Evolutionary conservation across 2,329 filamentous ascomycete genomes (phyloP).

Genomic region (Hymenoscyphus albidus): DNA sequence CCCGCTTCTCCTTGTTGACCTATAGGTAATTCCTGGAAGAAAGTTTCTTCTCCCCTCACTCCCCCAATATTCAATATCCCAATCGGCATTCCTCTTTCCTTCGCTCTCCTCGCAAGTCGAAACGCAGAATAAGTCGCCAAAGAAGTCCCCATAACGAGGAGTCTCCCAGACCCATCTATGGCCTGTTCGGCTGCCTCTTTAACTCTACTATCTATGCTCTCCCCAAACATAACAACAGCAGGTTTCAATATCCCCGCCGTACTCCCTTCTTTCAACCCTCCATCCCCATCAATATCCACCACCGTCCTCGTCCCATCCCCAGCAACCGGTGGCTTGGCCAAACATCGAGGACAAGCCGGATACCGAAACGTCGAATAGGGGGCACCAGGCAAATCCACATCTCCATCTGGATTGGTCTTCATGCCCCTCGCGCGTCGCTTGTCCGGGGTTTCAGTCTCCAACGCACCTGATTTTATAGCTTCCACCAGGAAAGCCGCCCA

Average conservation of each 20-base stretch:
- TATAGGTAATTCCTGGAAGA: conserved; percentile 57
- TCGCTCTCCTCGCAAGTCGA: conserved; percentile 79
- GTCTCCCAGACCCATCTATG: conserved; percentile 68
- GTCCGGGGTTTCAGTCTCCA: conserved; percentile 71
- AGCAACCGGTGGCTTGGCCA: conserved; percentile 56
- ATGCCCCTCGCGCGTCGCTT: conserved; percentile 66
- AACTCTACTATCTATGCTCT: conserved; percentile 67
- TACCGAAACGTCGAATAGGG: conserved; percentile 90
- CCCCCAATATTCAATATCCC: conserved; percentile 86
- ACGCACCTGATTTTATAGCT: conserved; percentile 68
- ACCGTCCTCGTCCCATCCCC: conserved; percentile 51
- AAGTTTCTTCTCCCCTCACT: conserved; percentile 71
- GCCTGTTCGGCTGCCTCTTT: conserved; percentile 75
- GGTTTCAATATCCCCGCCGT: conserved; percentile 84
- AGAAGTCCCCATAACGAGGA: conserved; percentile 83
- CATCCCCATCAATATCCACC: conserved; percentile 73
- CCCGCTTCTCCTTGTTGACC: conserved; percentile 48
- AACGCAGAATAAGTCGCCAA: conserved; percentile 94
- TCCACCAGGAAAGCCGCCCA: conserved; percentile 76
- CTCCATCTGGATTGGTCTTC: conserved; percentile 87
- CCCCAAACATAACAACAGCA: conserved; percentile 94
- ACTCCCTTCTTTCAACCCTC: conserved; percentile 66
- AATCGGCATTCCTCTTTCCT: conserved; percentile 78
- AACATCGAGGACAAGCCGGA: conserved; percentile 79
- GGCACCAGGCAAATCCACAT: conserved; percentile 83